Evolutionary conservation across 148 eudicot species (phyloP).

Genomic region (Suaeda aralocaspica): DNA sequence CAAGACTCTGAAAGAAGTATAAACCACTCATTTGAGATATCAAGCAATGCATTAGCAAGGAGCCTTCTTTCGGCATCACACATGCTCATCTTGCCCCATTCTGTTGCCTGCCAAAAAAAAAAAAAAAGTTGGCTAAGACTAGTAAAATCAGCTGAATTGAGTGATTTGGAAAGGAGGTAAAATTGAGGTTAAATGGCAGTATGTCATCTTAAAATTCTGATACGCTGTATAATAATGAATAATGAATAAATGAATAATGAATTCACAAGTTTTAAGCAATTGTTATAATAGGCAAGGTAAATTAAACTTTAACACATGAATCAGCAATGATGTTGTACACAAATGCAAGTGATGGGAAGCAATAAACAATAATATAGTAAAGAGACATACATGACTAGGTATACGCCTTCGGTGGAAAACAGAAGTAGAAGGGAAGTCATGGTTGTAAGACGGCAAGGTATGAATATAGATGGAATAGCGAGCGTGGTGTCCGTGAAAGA

Average conservation of each 20-base stretch:
- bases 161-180: too few species aligned
- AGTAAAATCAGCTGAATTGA: too few species aligned
- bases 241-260: too few species aligned
- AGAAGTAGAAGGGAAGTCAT: conserved; percentile 52
- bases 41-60: conserved; percentile 76
- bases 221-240: too few species aligned
- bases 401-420: conserved; percentile 76
- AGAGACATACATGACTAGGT: conserved; percentile 72
- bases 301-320: too few species aligned
- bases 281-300: too few species aligned
- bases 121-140: too few species aligned
- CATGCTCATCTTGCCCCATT: conserved; percentile 92
- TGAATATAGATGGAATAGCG: conserved; percentile 75
- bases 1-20: conserved; percentile 78
- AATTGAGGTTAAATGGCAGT: too few species aligned
- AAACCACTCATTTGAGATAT: conserved; percentile 67
- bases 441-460: conserved; percentile 56
- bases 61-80: conserved; percentile 88
- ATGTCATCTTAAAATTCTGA: too few species aligned
- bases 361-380: background rate
- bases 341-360: too few species aligned
- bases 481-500: conserved; percentile 65
- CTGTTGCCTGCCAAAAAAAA: conserved; percentile 37
- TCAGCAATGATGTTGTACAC: too few species aligned
- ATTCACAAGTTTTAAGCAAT: too few species aligned